Evolutionary conservation across 2,329 filamentous ascomycete genomes (phyloP).

Genomic region (Huntiella omanensis): DNA sequence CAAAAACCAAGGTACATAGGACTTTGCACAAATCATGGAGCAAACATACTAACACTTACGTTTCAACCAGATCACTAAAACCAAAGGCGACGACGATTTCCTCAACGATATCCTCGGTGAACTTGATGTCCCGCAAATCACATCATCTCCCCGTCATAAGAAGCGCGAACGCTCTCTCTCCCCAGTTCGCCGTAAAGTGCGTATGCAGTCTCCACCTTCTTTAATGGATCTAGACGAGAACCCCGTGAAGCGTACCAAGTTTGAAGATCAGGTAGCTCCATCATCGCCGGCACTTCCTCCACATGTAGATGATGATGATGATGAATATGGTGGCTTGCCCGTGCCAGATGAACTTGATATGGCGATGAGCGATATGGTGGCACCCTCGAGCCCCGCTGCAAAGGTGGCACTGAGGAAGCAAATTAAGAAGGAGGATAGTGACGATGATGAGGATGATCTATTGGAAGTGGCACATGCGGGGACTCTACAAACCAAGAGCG

Average conservation of each 20-base stretch:
- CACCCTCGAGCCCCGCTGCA: slow-evolving; percentile 70
- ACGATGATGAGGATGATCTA: slow-evolving; percentile 63
- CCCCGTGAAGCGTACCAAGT: slow-evolving; percentile 39
- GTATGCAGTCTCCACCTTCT: slow-evolving; percentile 59
- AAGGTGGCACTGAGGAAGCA: slow-evolving; percentile 57
- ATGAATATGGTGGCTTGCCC: slow-evolving; percentile 35
- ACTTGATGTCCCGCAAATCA: slow-evolving; percentile 44
- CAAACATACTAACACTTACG: slow-evolving; percentile 2
- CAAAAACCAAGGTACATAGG: slow-evolving; percentile 58
- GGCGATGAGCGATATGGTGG: slow-evolving; percentile 57
- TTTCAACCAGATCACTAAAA: slow-evolving; percentile 43
- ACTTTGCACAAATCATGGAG: not conserved
- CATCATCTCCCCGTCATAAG: slow-evolving; percentile 31
- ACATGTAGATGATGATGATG: slow-evolving; percentile 30
- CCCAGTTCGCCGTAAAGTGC: slow-evolving; percentile 57
- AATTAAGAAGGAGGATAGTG: slow-evolving; percentile 36
- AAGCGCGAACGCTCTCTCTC: slow-evolving; percentile 45
- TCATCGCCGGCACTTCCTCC: slow-evolving; percentile 28
- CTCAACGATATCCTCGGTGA: slow-evolving; percentile 69
- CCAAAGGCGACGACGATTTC: slow-evolving; percentile 77
- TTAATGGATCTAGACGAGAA: slow-evolving; percentile 21
- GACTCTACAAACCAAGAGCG: slow-evolving; percentile 45
- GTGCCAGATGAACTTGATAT: slow-evolving; percentile 47
- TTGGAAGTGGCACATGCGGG: slow-evolving; percentile 75
- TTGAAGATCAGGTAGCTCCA: slow-evolving; percentile 25